phyloP scores from a whole-genome alignment of 345 rosid genomes.

The Populus alba region DNA sequence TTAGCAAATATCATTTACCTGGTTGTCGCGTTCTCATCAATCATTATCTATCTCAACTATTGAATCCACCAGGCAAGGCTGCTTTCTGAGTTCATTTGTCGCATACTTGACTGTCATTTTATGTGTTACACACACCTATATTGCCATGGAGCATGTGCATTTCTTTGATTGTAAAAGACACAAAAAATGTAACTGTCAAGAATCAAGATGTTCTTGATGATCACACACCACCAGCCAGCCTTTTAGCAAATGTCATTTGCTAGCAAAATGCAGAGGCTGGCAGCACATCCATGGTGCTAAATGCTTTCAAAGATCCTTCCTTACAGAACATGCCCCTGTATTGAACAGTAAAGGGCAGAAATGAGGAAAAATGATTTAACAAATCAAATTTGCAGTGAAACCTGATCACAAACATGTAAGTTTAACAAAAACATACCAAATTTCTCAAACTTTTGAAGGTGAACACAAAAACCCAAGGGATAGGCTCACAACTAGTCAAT shows the following conservation, averaged over 20 bases:
- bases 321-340: not conserved
- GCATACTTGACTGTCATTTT: too few relatives aligned
- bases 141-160: too few relatives aligned
- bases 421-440: not conserved
- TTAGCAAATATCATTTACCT: not conserved
- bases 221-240: too few relatives aligned
- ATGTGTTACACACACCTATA: too few relatives aligned
- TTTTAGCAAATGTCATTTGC: not conserved
- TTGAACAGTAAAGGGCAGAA: not conserved
- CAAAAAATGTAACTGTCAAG: too few relatives aligned
- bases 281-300: not conserved
- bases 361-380: not conserved
- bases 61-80: too few relatives aligned
- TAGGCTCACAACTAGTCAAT: not conserved
- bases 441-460: not conserved
- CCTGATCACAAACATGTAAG: not conserved
- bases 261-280: not conserved
- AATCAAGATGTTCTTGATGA: too few relatives aligned
- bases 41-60: too few relatives aligned
- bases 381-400: not conserved
- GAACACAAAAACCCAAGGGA: not conserved
- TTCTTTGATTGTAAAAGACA: too few relatives aligned
- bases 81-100: too few relatives aligned
- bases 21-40: too few relatives aligned
- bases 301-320: not conserved